These are phyloP conservation scores for Fusarium aywerte DNA, from an alignment of 2,329 filamentous ascomycete species.

Conservation along the genomic window DNA sequence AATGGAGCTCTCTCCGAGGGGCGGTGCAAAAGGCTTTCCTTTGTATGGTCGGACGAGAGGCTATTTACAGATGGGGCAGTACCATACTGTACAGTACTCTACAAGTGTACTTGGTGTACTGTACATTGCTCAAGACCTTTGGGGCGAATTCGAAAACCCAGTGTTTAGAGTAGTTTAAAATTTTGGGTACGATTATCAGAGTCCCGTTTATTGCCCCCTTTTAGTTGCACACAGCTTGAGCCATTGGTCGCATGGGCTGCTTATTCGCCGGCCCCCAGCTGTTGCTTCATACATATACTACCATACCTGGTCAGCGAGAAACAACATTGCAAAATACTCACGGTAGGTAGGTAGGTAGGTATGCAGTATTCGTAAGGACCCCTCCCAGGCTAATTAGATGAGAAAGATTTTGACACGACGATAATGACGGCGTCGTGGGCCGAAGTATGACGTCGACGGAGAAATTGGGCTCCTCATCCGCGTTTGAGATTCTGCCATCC, in stretches of 20 bases:
- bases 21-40: conserved; percentile 15
- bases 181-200: conserved; percentile 1
- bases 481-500: conserved; percentile 31
- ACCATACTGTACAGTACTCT: too few species aligned
- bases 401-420: conserved; percentile 29
- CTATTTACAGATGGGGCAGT: not conserved
- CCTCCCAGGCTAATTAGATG: conserved; percentile 29
- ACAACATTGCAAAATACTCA: too few species aligned
- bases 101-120: not conserved
- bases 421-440: conserved; percentile 31
- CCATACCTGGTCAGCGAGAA: not conserved
- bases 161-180: not conserved
- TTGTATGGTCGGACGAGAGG: not conserved
- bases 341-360: too few species aligned
- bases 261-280: conserved; percentile 10
- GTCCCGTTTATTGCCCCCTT: conserved; percentile 19
- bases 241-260: conserved; percentile 14
- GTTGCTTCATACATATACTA: conserved; percentile 10
- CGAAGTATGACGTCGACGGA: conserved; percentile 41
- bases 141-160: conserved; percentile 12
- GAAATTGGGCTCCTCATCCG: conserved; percentile 29
- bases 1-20: conserved; percentile 2
- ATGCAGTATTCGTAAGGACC: conserved; percentile 16
- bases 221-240: conserved; percentile 9
- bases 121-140: not conserved